Evolutionary conservation across 140 eudicot genomes (phyloP).

Genomic region (Anethum foeniculum): DNA sequence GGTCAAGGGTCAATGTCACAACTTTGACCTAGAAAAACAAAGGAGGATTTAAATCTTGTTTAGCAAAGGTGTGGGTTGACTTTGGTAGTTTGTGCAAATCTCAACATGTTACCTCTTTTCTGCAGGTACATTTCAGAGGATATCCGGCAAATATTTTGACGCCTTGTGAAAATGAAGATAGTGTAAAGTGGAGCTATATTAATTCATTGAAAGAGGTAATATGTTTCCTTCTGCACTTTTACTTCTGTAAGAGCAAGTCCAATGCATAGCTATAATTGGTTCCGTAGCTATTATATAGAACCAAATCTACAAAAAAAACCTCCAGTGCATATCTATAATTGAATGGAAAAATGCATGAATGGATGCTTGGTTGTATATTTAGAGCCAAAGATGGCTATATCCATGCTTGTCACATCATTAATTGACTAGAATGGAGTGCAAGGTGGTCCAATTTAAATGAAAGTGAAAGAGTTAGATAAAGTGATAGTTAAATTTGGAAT

Average conservation of each 20-base stretch:
- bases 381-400: no score
- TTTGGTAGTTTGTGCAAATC: conserved; percentile 7
- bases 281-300: no score
- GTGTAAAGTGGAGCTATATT: conserved; percentile 91
- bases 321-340: no score
- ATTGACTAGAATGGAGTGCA: no score
- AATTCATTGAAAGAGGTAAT: conserved; percentile 90
- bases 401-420: no score
- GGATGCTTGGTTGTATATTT: no score
- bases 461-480: no score
- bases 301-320: no score
- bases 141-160: conserved; percentile 67
- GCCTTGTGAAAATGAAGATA: conserved; percentile 94
- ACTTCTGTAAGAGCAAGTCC: not conserved
- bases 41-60: not conserved
- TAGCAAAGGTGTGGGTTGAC: not conserved
- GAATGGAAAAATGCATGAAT: no score
- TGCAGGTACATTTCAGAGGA: conserved; percentile 96
- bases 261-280: no score
- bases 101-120: conserved; percentile 1
- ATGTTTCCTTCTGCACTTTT: conserved; percentile 8
- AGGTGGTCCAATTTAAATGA: no score
- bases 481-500: no score
- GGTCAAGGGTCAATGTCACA: not conserved
- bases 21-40: not conserved